Evolutionary conservation across 2,329 filamentous ascomycete species (phyloP).

Genomic region (Ophiostoma piceae): DNA sequence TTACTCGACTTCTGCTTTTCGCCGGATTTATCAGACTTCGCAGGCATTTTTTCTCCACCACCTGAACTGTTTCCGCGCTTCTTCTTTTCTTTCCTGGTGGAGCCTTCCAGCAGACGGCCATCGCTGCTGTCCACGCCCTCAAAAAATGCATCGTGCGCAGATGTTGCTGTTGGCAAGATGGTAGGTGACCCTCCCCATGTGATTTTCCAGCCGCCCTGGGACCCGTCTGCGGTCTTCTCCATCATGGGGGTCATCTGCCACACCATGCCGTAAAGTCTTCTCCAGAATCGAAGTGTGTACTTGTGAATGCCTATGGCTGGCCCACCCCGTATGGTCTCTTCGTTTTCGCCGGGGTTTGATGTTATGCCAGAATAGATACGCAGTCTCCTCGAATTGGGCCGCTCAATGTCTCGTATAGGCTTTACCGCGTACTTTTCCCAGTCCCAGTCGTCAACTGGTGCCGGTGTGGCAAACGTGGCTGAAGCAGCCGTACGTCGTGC

Average conservation of each 20-base stretch:
- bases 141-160: constrained; percentile 44
- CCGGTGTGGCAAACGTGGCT: constrained; percentile 22
- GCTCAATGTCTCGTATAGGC: constrained; percentile 39
- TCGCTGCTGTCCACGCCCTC: constrained; percentile 37
- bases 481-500: constrained; percentile 33
- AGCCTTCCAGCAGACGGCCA: constrained; percentile 26
- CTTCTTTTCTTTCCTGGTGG: background rate
- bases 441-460: constrained; percentile 33
- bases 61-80: background rate
- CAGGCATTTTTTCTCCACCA: background rate
- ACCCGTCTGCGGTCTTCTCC: constrained; percentile 31
- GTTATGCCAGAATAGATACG: constrained; percentile 27
- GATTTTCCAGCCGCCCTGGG: constrained; percentile 33
- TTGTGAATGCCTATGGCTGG: constrained; percentile 34
- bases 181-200: constrained; percentile 43
- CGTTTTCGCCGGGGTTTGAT: constrained; percentile 23
- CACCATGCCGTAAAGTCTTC: constrained; percentile 43
- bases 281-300: constrained; percentile 41
- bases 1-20: background rate
- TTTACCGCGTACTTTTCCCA: constrained; percentile 42
- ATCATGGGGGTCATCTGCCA: constrained; percentile 45
- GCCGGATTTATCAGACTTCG: background rate
- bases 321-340: constrained; percentile 31
- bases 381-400: constrained; percentile 34
- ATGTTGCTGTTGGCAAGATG: constrained; percentile 32